A percentile compares a stretch with the other conserved stretches of the same genome.
Conservation (phyloP, 2,329 filamentous ascomycete species). For the Alternaria arborescens region DNA sequence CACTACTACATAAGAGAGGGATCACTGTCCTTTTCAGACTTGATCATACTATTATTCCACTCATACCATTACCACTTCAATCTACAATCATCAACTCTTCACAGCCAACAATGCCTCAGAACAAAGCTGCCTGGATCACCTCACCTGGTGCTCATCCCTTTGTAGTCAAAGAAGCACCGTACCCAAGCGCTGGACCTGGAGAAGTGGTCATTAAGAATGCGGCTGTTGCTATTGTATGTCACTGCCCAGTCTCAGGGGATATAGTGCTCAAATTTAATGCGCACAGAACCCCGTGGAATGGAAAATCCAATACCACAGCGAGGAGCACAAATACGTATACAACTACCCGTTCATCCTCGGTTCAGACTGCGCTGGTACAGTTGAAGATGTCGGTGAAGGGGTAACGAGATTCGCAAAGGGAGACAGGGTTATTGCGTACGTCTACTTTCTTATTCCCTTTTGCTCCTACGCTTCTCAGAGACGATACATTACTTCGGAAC, state of each 20-base stretch:
- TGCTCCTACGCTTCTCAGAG: background rate
- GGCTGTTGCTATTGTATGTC: background rate
- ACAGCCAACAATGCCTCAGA: background rate
- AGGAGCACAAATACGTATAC: background rate
- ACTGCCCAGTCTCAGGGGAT: fast-evolving
- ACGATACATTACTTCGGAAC: background rate
- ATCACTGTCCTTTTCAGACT: background rate
- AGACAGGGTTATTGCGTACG: background rate
- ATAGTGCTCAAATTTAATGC: background rate
- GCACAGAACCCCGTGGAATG: background rate
- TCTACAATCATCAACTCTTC: background rate
- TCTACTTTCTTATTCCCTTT: background rate
- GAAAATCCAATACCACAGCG: background rate
- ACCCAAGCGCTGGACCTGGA: background rate
- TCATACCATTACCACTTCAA: background rate
- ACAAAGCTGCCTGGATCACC: background rate
- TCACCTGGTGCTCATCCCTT: background rate
- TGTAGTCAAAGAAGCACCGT: background rate
- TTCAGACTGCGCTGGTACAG: background rate
- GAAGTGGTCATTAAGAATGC: background rate
- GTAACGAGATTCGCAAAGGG: background rate
- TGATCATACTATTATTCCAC: background rate
- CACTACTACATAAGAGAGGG: background rate
- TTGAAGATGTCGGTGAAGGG: background rate
- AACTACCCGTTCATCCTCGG: background rate